Percentiles rank a stretch among this genome's conserved stretches.
These are phyloP conservation scores for Ogataea salicorniae DNA, from an alignment of 805 yeast species.

Conservation along the genomic window DNA sequence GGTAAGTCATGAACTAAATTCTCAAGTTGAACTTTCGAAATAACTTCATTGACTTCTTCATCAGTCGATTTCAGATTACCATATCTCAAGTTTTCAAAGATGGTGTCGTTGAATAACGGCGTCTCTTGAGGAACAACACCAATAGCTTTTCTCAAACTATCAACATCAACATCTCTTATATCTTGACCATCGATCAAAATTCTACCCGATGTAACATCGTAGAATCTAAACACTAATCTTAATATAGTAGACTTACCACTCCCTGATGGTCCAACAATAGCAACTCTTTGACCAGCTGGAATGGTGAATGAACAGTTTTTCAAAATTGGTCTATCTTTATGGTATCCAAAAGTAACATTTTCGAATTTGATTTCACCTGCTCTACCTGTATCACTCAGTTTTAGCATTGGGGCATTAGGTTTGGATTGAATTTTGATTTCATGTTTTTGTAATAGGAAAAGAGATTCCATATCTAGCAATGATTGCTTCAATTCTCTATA, in stretches of 20 bases:
- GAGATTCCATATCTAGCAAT: slow-evolving; percentile 89
- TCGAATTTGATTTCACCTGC: slow-evolving; percentile 84
- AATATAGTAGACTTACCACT: slow-evolving; percentile 91
- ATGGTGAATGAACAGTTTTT: slow-evolving; percentile 75
- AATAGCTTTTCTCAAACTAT: slow-evolving; percentile 63
- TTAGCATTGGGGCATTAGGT: slow-evolving; percentile 57
- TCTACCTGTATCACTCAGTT: slow-evolving; percentile 29
- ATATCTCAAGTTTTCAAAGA: slow-evolving; percentile 80
- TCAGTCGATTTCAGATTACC: slow-evolving; percentile 73
- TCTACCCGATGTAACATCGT: slow-evolving; percentile 74
- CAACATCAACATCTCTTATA: slow-evolving; percentile 66
- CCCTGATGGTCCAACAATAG: slow-evolving; percentile 95
- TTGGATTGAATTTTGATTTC: slow-evolving; percentile 60
- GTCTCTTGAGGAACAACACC: slow-evolving; percentile 99
- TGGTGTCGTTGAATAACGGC: slow-evolving; percentile 88
- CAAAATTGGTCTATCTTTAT: slow-evolving; percentile 81
- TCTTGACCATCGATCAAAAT: slow-evolving; percentile 88
- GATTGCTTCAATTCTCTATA: slow-evolving; percentile 93
- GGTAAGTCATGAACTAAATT: slow-evolving; percentile 66
- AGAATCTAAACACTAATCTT: slow-evolving; percentile 80
- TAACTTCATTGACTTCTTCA: slow-evolving; percentile 60
- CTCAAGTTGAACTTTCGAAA: slow-evolving; percentile 65
- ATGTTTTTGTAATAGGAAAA: slow-evolving; percentile 78
- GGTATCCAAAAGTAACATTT: slow-evolving; percentile 90
- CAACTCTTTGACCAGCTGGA: slow-evolving; percentile 88